Conservation (phyloP, 106 monocot genomes). For the Triglochin maritima region DNA sequence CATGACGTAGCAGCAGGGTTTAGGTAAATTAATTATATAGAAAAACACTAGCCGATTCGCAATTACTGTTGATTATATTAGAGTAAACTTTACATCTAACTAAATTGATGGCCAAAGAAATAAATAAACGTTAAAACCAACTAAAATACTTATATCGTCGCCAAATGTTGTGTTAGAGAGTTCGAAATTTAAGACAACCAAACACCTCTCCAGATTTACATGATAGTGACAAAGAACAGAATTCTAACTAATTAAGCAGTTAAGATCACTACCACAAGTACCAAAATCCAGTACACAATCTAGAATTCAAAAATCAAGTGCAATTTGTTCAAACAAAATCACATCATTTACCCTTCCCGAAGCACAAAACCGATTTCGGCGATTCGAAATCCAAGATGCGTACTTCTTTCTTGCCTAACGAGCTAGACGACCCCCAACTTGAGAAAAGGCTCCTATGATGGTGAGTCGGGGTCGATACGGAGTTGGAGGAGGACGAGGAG, state of each 20-base stretch:
- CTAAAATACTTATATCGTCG: not conserved
- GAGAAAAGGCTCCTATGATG: not conserved
- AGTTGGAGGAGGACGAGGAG: not conserved
- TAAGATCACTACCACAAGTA: not conserved
- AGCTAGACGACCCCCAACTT: not conserved
- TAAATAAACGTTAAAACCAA: not conserved
- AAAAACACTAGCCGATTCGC: no score
- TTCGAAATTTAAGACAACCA: not conserved
- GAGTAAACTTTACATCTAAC: not conserved
- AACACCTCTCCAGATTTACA: not conserved
- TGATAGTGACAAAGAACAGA: not conserved
- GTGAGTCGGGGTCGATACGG: not conserved
- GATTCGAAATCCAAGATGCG: not conserved
- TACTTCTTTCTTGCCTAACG: not conserved
- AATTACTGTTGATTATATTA: not conserved
- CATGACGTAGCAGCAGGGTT: no score
- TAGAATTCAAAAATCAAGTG: no score
- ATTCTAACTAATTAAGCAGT: not conserved
- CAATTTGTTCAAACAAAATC: not conserved
- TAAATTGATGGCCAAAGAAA: conserved; percentile 2
- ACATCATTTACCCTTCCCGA: not conserved
- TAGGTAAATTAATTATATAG: no score
- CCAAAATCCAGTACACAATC: not conserved
- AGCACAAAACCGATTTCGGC: conserved; percentile 4
- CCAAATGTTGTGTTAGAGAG: not conserved